Base-by-base conservation (phyloP, 129 eudicot genomes). In the Flaveria sonorensis region DNA sequence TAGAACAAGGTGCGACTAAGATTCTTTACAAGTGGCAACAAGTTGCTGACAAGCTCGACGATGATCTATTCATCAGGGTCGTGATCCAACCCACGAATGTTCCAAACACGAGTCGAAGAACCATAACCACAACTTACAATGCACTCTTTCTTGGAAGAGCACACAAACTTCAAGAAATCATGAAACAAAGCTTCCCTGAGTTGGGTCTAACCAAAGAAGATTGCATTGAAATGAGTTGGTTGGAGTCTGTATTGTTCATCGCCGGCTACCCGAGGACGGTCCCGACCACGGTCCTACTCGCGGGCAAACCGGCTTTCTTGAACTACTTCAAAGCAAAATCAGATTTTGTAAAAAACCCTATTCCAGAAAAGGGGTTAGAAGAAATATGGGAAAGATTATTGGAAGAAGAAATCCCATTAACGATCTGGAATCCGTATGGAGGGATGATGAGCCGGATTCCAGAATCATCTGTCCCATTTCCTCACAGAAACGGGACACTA, bases 21-120 rank as follows among this genome's bases (percentile, higher is more conserved):
- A 60, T 74, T 61, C 78, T 74, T 61, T 74, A 74, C 78, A 74
- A 74, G 42, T 74, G 78, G 78, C 70, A 74, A 74, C 78, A 74
- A 60, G 78, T 61, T 21, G 78, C 78, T 61, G 50, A 45, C 69
- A 60, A 74, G 45, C 70, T 74, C 45, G 78, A 74, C 61, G 78
- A 74, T 14, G 78, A 74, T 74, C 70, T 74, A 23, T 74, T 74
- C 47, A 74, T 74, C n/a, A 74, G 78, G 59, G 78, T 74, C 15
- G 20, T 74, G 7, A 60, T 74, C 60, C 78, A 59, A 74, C 10
- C 78, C 30, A 12, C 70, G 30, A 74, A 45, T 26, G 26, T 74
- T 60, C 78, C 70, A 24, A 74, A 60, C 20, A 61, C 36, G 45
- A 60, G 23, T 45, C 20, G 24, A 74, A 45, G 56, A 74, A 74